Evolutionary conservation across 2,329 filamentous ascomycete genomes (phyloP), one percentile per base, ranked within the genome.

Genomic region (Volutella citrinella): DNA sequence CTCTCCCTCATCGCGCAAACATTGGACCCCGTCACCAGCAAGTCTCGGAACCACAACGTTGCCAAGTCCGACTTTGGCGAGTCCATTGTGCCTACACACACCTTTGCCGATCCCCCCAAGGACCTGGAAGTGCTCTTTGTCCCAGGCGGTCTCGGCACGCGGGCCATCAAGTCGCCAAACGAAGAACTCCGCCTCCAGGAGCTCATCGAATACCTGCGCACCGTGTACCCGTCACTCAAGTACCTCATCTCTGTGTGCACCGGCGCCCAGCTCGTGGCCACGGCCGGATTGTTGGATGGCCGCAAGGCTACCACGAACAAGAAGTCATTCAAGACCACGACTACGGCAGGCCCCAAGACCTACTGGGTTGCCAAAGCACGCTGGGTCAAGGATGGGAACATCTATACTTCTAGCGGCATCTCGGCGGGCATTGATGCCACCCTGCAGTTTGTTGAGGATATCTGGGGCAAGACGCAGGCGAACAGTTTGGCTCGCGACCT

Each of bases 241-340:
- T 74, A 76, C 43, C 49, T 83, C 10, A 64, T 87, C 26, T 82
- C 80, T 0, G 69, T 87, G 3, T 87, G 83, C 56, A 87, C 80
- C 3, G 82, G 82, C 0, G 67, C 76, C 5, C 71, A 71, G 4
- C 56, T 84, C 5, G 66, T 76, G 0, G 81, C 81, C 0, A 60
- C 65, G 26, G 64, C 79, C 0, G 81, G 82, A 0, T 56, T 84
- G 3, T 54, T 87, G 19, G 70, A 84, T 40, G 75, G 77, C 1
- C 65, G 62, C 40, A 61, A 67, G 12, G 83, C 80, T 5, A 87
- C 83, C 5, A 82, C 77, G 12, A 87, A 86, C 53, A 87, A 86
- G 58, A 57, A 57, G 7, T 66, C 69, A 0, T 85, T 74, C 66
- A 56, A 59, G 7, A 57, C 57, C 43, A 70, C 76, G 8, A 71